These are phyloP conservation scores for Rubroboletus pulcherrimus DNA, from an alignment of 768 basidiomycete species.

Conservation along the genomic window DNA sequence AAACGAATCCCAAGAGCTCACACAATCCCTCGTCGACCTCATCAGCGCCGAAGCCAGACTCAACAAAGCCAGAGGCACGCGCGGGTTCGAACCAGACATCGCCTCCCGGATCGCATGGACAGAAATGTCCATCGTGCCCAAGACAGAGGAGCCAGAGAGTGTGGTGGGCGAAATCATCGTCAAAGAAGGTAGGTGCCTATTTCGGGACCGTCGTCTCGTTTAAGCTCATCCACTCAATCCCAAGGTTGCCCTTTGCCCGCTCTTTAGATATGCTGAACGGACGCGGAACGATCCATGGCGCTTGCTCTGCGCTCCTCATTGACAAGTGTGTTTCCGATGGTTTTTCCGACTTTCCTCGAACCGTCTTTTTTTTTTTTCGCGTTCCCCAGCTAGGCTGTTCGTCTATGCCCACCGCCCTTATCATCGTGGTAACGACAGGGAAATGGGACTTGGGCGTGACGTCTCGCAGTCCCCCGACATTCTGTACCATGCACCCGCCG, in stretches of 20 bases:
- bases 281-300: conserved; percentile 48
- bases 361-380: background rate
- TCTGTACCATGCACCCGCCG: conserved; percentile 54
- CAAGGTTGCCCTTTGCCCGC: background rate
- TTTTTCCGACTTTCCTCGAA: background rate
- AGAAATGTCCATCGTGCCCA: conserved; percentile 41
- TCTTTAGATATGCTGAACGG: conserved; percentile 54
- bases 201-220: background rate
- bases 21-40: conserved; percentile 23
- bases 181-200: conserved; percentile 34
- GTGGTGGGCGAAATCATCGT: conserved; percentile 45
- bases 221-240: background rate
- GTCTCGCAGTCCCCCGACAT: conserved; percentile 54
- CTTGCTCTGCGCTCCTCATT: conserved; percentile 51
- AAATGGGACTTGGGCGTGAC: conserved; percentile 25
- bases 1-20: conserved; percentile 27
- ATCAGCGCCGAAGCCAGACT: conserved; percentile 8
- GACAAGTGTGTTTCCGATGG: conserved; percentile 40
- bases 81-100: conserved; percentile 23
- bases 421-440: conserved; percentile 26
- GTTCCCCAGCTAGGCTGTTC: conserved; percentile 47
- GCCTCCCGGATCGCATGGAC: conserved; percentile 30
- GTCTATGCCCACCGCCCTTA: conserved; percentile 41
- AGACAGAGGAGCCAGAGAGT: conserved; percentile 41
- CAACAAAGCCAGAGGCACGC: conserved; percentile 6